A percentile compares a stretch with the other conserved stretches of the same genome.
phyloP scores from a whole-genome alignment of 2,329 filamentous ascomycete species.

The Microsporum audouinii region DNA sequence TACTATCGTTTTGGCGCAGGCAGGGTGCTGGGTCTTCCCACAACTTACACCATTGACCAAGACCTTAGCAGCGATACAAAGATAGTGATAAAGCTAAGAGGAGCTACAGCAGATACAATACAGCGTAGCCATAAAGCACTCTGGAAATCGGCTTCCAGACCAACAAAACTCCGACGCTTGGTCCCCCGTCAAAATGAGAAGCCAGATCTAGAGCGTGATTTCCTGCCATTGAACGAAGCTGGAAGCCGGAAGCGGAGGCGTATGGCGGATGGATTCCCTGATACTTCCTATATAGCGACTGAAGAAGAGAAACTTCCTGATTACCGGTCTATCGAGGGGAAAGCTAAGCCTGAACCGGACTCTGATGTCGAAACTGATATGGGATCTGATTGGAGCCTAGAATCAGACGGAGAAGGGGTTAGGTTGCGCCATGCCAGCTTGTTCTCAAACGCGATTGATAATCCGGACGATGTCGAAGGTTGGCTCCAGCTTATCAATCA shows the following conservation, averaged over 20 bases:
- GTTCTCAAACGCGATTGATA: constrained; percentile 50
- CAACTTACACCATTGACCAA: constrained; percentile 54
- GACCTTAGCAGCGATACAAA: constrained; percentile 38
- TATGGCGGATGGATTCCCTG: constrained; percentile 16
- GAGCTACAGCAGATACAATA: constrained; percentile 31
- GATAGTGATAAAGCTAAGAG: constrained; percentile 26
- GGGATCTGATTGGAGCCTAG: constrained; percentile 39
- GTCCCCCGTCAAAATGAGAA: constrained; percentile 11
- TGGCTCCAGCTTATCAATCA: constrained; percentile 74
- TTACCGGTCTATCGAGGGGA: constrained; percentile 56
- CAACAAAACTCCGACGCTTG: constrained; percentile 19
- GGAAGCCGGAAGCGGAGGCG: constrained; percentile 33
- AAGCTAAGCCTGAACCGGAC: constrained; percentile 41
- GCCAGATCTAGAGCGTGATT: constrained; percentile 22
- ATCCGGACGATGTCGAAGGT: constrained; percentile 54
- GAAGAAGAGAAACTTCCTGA: constrained; percentile 42
- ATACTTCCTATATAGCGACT: constrained; percentile 22
- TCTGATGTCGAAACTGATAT: constrained; percentile 40
- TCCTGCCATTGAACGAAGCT: constrained; percentile 21
- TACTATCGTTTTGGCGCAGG: constrained; percentile 62
- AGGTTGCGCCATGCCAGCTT: constrained; percentile 42
- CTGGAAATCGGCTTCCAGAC: constrained; percentile 17
- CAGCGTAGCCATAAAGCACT: constrained; percentile 37
- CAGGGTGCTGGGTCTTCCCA: constrained; percentile 54
- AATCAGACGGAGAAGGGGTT: constrained; percentile 35